phyloP scores from a whole-genome alignment of 352 stramenopile species.

The Plasmopara muralis region DNA sequence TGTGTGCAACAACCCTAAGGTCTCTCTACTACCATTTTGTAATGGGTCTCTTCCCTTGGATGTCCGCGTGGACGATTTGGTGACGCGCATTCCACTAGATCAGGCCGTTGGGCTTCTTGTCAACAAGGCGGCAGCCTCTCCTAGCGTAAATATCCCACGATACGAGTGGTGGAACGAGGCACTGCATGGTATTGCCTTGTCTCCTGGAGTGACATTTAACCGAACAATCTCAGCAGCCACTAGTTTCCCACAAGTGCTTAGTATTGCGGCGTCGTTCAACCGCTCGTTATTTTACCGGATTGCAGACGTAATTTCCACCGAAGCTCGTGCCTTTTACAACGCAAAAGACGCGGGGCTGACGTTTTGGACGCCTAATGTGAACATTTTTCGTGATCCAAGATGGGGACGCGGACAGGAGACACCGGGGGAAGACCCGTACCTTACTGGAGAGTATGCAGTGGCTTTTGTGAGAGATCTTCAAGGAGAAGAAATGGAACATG shows the following conservation, averaged over 20 bases:
- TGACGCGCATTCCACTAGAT: conserved; percentile 51
- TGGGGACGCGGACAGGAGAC: conserved; percentile 90
- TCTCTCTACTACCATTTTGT: too few relatives aligned
- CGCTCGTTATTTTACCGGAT: conserved; percentile 72
- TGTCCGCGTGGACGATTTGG: conserved; percentile 58
- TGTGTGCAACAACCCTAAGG: too few relatives aligned
- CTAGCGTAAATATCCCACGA: too few relatives aligned
- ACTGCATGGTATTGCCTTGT: too few relatives aligned
- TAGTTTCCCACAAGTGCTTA: conserved; percentile 85
- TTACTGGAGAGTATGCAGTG: conserved; percentile 80
- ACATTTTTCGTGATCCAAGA: conserved; percentile 89
- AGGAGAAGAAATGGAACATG: too few relatives aligned
- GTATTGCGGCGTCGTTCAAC: conserved; percentile 80
- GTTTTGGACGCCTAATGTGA: conserved; percentile 92
- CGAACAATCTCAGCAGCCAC: conserved; percentile 61
- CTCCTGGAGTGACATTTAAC: conserved; percentile 21
- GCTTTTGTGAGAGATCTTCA: conserved; percentile 47
- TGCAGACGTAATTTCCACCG: conserved; percentile 26
- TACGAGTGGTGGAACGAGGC: too few relatives aligned
- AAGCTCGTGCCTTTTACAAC: too few relatives aligned
- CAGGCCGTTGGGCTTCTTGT: conserved; percentile 67
- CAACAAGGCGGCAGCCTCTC: conserved; percentile 36
- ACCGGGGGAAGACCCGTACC: conserved; percentile 85
- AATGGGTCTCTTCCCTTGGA: conserved; percentile 16
- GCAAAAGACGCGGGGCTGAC: conserved; percentile 68